These are phyloP conservation scores for Corylus heterophylla DNA, from an alignment of 306 rosid species.

Conservation along the genomic window DNA sequence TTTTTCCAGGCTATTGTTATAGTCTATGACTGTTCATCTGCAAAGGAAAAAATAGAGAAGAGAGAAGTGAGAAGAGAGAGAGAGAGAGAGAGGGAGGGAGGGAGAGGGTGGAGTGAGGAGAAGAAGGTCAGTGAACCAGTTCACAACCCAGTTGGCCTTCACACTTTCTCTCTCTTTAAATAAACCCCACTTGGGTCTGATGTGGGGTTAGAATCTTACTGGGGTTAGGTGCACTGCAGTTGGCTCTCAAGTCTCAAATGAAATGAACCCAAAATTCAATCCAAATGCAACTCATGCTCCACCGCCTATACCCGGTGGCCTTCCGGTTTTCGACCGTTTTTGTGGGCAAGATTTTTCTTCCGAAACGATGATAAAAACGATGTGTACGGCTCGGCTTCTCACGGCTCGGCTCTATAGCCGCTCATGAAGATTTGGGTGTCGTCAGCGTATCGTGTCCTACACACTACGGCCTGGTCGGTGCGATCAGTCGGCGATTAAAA, in stretches of 20 bases:
- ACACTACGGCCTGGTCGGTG: constrained; percentile 35
- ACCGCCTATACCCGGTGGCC: constrained; percentile 40
- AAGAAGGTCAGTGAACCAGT: constrained; percentile 40
- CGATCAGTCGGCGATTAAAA: constrained; percentile 27
- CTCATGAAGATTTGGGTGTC: constrained; percentile 33
- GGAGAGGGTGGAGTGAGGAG: neutral
- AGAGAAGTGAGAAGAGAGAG: neutral
- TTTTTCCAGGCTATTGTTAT: neutral
- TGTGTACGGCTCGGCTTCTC: constrained; percentile 39
- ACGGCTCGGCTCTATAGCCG: constrained; percentile 27
- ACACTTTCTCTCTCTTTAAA: constrained; percentile 37
- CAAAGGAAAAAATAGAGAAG: constrained; percentile 10
- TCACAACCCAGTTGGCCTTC: constrained; percentile 46
- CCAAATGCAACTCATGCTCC: constrained; percentile 45
- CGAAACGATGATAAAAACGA: neutral
- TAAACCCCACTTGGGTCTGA: constrained; percentile 50
- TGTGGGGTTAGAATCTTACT: constrained; percentile 59
- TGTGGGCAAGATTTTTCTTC: constrained; percentile 9
- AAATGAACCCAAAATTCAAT: constrained; percentile 61
- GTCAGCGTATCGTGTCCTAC: constrained; percentile 38
- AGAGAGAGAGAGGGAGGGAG: neutral
- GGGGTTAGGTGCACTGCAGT: constrained; percentile 53
- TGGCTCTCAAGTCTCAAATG: constrained; percentile 21
- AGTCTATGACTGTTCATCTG: constrained; percentile 29
- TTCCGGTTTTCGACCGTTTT: constrained; percentile 55